Conservation (phyloP, 169 alveolate genomes). For the Miamiensis avidus region DNA sequence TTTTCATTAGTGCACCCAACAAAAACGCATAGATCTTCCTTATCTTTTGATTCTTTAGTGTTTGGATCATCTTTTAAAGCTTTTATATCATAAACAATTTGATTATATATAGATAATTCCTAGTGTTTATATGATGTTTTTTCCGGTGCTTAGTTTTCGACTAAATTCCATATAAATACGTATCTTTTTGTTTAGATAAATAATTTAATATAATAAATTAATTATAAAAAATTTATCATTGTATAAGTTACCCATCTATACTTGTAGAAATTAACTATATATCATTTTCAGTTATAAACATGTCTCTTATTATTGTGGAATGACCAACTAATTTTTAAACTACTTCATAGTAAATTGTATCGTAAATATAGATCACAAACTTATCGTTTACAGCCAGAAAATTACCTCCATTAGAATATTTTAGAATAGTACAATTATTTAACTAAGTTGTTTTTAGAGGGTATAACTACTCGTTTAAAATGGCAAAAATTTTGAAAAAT, state of each 20-base stretch:
- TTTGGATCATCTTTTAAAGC: constrained; percentile 6
- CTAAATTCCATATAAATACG: not conserved
- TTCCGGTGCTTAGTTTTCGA: not conserved
- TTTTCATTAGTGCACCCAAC: constrained; percentile 49
- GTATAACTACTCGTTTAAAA: constrained; percentile 36
- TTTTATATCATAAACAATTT: constrained; percentile 25
- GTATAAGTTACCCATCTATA: constrained; percentile 44
- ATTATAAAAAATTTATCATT: constrained; percentile 27
- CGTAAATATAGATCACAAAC: constrained; percentile 24
- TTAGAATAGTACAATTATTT: constrained; percentile 35
- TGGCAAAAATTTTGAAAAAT: constrained; percentile 48
- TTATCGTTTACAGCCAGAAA: constrained; percentile 38
- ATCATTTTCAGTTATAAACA: constrained; percentile 38
- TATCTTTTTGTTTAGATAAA: not conserved
- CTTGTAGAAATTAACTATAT: constrained; percentile 33
- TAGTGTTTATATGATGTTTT: constrained; percentile 24
- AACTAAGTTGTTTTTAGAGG: constrained; percentile 34
- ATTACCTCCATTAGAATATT: constrained; percentile 49
- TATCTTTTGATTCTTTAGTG: not conserved
- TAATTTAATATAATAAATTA: constrained; percentile 1
- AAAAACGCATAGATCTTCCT: constrained; percentile 18
- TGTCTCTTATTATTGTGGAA: constrained; percentile 39
- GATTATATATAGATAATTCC: constrained; percentile 39
- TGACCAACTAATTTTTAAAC: constrained; percentile 37
- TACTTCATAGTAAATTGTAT: constrained; percentile 43